phyloP scores from a whole-genome alignment of 1,284 basidiomycete species.

The Cutaneotrichosporon cyanovorans region DNA sequence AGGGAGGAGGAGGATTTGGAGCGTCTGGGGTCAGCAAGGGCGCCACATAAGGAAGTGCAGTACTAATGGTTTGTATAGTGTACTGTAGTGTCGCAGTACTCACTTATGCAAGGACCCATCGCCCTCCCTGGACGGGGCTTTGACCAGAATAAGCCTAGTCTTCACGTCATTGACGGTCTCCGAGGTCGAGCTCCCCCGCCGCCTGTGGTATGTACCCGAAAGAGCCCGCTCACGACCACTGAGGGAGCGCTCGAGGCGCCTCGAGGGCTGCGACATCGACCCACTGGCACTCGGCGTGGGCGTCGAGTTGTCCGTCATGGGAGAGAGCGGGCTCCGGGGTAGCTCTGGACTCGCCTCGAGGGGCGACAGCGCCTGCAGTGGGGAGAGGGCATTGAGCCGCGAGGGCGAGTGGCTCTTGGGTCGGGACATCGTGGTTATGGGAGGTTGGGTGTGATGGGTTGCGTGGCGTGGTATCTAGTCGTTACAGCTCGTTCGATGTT shows the following conservation, averaged over 20 bases:
- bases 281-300: too few species aligned
- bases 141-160: conserved; percentile 40
- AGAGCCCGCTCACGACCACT: conserved; percentile 10
- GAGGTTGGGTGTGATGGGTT: not conserved
- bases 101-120: conserved; percentile 12
- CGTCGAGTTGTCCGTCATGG: too few species aligned
- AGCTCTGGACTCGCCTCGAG: conserved; percentile 11
- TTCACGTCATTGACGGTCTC: conserved; percentile 5
- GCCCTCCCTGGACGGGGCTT: conserved; percentile 30
- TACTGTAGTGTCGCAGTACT: too few species aligned
- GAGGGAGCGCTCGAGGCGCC: conserved; percentile 9
- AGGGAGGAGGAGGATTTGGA: conserved; percentile 31
- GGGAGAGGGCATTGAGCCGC: conserved; percentile 36
- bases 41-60: too few species aligned
- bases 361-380: conserved; percentile 42
- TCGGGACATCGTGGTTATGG: conserved; percentile 2
- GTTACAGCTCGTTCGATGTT: too few species aligned
- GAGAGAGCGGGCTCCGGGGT: not conserved
- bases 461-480: not conserved
- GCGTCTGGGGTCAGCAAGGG: conserved; percentile 18
- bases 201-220: not conserved
- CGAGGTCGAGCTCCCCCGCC: conserved; percentile 1
- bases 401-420: conserved; percentile 54
- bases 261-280: too few species aligned
- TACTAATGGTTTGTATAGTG: too few species aligned